Conservation (phyloP, 352 stramenopile species). For the Phytopythium mirpurense region DNA sequence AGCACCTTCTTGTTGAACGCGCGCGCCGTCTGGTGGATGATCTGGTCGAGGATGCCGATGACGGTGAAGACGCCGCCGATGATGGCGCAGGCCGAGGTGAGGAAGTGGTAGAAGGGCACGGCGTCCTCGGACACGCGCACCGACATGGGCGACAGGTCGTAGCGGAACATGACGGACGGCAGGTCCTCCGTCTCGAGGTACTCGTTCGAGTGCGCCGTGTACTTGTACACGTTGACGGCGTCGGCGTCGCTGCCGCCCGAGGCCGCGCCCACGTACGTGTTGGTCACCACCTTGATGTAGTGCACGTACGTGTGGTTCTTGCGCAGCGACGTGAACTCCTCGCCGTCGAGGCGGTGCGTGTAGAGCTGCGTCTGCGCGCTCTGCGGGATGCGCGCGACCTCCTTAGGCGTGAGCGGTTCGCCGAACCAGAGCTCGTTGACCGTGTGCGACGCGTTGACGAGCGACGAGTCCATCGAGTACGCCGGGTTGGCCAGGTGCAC, state of each 20-base stretch:
- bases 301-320: conserved; percentile 98
- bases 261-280: conserved; percentile 81
- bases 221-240: conserved; percentile 83
- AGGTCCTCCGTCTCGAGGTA: conserved; percentile 84
- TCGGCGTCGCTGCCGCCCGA: conserved; percentile 30
- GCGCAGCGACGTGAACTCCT: conserved; percentile 86
- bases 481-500: conserved; percentile 96
- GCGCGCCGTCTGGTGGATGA: conserved; percentile 81
- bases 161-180: conserved; percentile 89
- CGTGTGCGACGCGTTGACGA: conserved; percentile 93
- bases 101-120: conserved; percentile 93
- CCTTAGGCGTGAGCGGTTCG: conserved; percentile 43
- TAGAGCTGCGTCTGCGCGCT: conserved; percentile 89
- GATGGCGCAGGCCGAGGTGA: conserved; percentile 94
- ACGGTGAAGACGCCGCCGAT: conserved; percentile 95
- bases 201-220: conserved; percentile 87
- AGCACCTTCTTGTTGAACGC: conserved; percentile 89
- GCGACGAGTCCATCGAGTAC: conserved; percentile 81
- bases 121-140: conserved; percentile 93
- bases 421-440: conserved; percentile 97
- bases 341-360: conserved; percentile 91
- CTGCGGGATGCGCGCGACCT: conserved; percentile 78
- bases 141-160: conserved; percentile 89
- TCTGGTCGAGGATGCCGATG: conserved; percentile 91
- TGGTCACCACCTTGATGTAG: conserved; percentile 98